Base-by-base conservation (phyloP, 129 eudicot species). In the Arctium minus region DNA sequence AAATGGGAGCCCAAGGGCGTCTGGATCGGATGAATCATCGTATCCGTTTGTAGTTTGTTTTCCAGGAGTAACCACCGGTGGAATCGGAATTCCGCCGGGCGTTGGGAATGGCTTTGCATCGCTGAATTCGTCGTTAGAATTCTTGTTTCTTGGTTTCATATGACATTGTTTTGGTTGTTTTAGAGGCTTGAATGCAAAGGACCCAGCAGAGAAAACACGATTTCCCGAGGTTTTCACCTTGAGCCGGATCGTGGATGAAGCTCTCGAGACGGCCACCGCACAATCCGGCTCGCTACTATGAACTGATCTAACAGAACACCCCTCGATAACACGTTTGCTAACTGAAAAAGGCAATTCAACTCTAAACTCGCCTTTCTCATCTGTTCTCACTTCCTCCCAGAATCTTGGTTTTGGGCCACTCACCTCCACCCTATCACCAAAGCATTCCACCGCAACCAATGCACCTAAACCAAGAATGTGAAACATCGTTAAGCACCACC, bases 181-280 rank as follows among this genome's bases (percentile, higher is more conserved):
- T 48, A 67, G 70, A 64, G 87, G 87, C 69, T 87, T 94, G 82
- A 93, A 96, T 62, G 88, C 82, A 91, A 93, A 88, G 76, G 85
- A 87, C 13, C 99, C 99, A 4, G 95, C 93, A 32, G 99, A 90
- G 91, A 88, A 96, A 69, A 96, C 86, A 73, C 79, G 93, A 31
- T 81, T 81, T 53, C 88, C 86, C 4, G 83, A 56, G 50, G 86
- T 53, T 86, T 85, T 89, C 62, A 89, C 75, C 76, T 93, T 93
- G 81, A 91, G 91, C 32, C 82, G 89, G 17, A 96, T 39, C 0
- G 87, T 29, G 6, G 92, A 81, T 70, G 97, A 84, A 36, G 87
- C 75, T 31, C 89, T 83, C 0, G 87, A 74, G 8, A 93, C 88
- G 6, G 93, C 94, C 79, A 91, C 87, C 1, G 95, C 85, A 46